These are phyloP conservation scores for Penicillium psychrosexuale DNA, from an alignment of 2,329 filamentous ascomycete genomes.

Conservation along the genomic window DNA sequence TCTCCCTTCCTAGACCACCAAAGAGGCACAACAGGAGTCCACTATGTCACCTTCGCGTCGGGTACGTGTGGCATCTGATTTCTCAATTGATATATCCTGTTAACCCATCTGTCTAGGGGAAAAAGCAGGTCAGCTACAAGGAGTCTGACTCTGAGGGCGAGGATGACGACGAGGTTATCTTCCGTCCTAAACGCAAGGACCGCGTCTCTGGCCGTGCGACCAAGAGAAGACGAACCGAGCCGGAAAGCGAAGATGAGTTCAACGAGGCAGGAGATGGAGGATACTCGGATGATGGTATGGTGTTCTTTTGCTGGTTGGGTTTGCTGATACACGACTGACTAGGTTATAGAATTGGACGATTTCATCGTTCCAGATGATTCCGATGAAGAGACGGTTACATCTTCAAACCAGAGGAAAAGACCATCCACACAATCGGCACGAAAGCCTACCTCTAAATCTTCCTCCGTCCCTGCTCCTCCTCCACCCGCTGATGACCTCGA, in stretches of 20 bases:
- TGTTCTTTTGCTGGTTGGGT: not conserved
- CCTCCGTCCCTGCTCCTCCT: constrained; percentile 48
- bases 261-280: constrained; percentile 53
- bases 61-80: constrained; percentile 48
- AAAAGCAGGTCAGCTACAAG: constrained; percentile 68
- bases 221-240: constrained; percentile 62
- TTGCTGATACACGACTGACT: constrained; percentile 9
- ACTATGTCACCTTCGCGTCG: constrained; percentile 76
- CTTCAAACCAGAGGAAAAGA: constrained; percentile 71
- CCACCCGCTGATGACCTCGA: constrained; percentile 55
- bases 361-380: constrained; percentile 87
- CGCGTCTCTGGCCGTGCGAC: constrained; percentile 44
- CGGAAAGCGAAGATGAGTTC: constrained; percentile 68
- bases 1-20: constrained; percentile 41
- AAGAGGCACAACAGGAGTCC: constrained; percentile 36
- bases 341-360: constrained; percentile 68
- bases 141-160: constrained; percentile 75
- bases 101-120: constrained; percentile 45
- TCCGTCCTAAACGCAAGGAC: constrained; percentile 53
- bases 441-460: constrained; percentile 37
- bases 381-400: constrained; percentile 58
- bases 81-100: not conserved
- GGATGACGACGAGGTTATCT: constrained; percentile 68
- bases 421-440: constrained; percentile 47
- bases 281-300: constrained; percentile 50